Conservation (phyloP, 805 yeast genomes). For the Cyberlindnera misumaiensis region DNA sequence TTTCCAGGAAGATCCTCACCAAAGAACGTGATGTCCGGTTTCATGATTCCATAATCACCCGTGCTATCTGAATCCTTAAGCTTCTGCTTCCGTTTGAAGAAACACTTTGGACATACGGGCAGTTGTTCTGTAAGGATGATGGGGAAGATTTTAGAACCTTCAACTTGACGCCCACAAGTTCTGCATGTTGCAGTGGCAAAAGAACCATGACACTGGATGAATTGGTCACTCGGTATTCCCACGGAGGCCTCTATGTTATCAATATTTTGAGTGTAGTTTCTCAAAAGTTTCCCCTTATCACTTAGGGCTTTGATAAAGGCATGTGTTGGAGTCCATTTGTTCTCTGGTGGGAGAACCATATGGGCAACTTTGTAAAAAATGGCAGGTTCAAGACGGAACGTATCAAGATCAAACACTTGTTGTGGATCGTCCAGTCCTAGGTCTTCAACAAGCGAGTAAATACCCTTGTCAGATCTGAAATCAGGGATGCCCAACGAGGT, state of each 20-base stretch:
- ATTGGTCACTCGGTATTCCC: slow-evolving; percentile 57
- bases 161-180: slow-evolving; percentile 60
- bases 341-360: slow-evolving; percentile 71
- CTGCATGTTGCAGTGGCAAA: slow-evolving; percentile 83
- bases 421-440: slow-evolving; percentile 82
- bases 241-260: slow-evolving; percentile 82
- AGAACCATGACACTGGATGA: slow-evolving; percentile 90
- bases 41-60: slow-evolving; percentile 70
- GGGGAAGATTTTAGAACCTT: slow-evolving; percentile 58
- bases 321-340: slow-evolving; percentile 68
- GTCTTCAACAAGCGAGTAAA: slow-evolving; percentile 61
- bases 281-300: slow-evolving; percentile 66
- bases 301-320: slow-evolving; percentile 68
- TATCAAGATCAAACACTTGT: slow-evolving; percentile 71
- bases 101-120: slow-evolving; percentile 70
- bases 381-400: slow-evolving; percentile 70
- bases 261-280: slow-evolving; percentile 88
- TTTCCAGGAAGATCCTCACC: slow-evolving; percentile 75
- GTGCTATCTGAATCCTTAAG: slow-evolving; percentile 22
- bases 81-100: slow-evolving; percentile 32
- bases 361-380: slow-evolving; percentile 84
- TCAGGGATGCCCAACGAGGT: slow-evolving; percentile 90
- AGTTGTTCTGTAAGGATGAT: slow-evolving; percentile 52
- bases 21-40: slow-evolving; percentile 89
- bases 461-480: slow-evolving; percentile 83